A percentile compares a stretch with the other conserved stretches of the same genome.
Evolutionary conservation across 192 early-diverging fungal genomes (phyloP).

Genomic region (Linnemannia exigua): DNA sequence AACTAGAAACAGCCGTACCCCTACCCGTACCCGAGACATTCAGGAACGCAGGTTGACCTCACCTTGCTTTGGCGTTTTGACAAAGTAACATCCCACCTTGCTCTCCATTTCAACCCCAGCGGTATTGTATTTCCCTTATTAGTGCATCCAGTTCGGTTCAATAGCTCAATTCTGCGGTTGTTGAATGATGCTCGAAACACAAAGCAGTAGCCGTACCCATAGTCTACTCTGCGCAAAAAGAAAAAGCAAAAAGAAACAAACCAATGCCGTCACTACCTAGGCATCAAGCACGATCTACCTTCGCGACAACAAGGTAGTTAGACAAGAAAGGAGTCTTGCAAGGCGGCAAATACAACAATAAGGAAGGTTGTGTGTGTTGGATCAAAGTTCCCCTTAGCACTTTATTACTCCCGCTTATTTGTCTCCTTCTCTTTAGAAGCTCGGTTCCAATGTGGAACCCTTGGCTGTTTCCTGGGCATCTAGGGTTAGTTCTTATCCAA

Average conservation of each 20-base stretch:
- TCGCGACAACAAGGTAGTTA: too few relatives aligned
- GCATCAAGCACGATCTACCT: neutral
- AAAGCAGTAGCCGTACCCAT: neutral
- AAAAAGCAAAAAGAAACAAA: neutral
- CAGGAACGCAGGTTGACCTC: neutral
- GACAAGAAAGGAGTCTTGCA: too few relatives aligned
- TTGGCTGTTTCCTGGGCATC: neutral
- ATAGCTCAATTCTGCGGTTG: neutral
- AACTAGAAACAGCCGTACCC: neutral
- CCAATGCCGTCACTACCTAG: neutral
- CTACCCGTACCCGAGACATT: neutral
- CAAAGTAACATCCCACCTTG: neutral
- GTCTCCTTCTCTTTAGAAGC: neutral
- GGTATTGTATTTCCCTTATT: neutral
- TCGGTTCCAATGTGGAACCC: neutral
- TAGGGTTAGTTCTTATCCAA: neutral
- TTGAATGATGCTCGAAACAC: neutral
- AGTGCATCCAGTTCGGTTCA: neutral
- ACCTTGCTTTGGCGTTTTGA: neutral
- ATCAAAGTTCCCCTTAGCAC: neutral
- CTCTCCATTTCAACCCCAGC: constrained; percentile 12
- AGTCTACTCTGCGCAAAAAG: neutral
- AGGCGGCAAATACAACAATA: neutral
- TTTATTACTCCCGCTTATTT: neutral
- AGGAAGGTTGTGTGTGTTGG: neutral